Conservation (phyloP, 2,329 filamentous ascomycete genomes). For the Curvularia sp. region DNA sequence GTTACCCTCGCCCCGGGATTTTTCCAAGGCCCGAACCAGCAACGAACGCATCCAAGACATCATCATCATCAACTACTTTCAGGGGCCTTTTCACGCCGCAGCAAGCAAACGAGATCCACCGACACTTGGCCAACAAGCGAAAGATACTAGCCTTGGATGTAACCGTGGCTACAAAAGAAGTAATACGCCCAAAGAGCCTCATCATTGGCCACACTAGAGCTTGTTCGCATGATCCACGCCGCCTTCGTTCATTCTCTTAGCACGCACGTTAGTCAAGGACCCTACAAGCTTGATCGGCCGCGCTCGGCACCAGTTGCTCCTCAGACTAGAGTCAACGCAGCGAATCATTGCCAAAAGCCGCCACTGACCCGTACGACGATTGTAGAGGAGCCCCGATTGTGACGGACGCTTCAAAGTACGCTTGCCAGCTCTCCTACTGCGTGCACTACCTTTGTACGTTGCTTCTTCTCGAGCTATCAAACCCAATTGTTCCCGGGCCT, state of each 20-base stretch:
- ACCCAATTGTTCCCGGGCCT: slow-evolving; percentile 20
- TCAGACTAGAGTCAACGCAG: slow-evolving; percentile 33
- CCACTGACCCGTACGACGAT: slow-evolving; percentile 35
- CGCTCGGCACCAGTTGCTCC: slow-evolving; percentile 41
- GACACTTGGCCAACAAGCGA: slow-evolving; percentile 5
- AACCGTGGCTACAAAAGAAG: slow-evolving; percentile 16
- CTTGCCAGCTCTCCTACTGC: slow-evolving; percentile 26
- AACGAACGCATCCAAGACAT: slow-evolving; percentile 8
- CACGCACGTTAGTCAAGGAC: slow-evolving; percentile 35
- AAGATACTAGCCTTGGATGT: slow-evolving; percentile 11
- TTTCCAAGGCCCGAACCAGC: slow-evolving; percentile 8
- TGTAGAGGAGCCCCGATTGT: slow-evolving; percentile 37
- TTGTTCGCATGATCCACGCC: slow-evolving; percentile 31
- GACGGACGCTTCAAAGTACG: slow-evolving; percentile 19
- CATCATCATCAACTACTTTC: neutral
- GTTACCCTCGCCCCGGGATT: slow-evolving; percentile 23
- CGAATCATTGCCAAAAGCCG: slow-evolving; percentile 26
- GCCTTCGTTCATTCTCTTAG: slow-evolving; percentile 36
- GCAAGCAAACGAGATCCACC: slow-evolving; percentile 10
- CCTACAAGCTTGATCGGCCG: slow-evolving; percentile 34
- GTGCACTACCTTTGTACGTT: slow-evolving; percentile 18
- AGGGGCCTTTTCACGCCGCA: slow-evolving; percentile 3
- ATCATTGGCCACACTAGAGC: slow-evolving; percentile 31
- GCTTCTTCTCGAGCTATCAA: slow-evolving; percentile 22
- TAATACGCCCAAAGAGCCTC: slow-evolving; percentile 13